Evolutionary conservation across 1,284 basidiomycete genomes (phyloP).

Genomic region (Irpex sp.): DNA sequence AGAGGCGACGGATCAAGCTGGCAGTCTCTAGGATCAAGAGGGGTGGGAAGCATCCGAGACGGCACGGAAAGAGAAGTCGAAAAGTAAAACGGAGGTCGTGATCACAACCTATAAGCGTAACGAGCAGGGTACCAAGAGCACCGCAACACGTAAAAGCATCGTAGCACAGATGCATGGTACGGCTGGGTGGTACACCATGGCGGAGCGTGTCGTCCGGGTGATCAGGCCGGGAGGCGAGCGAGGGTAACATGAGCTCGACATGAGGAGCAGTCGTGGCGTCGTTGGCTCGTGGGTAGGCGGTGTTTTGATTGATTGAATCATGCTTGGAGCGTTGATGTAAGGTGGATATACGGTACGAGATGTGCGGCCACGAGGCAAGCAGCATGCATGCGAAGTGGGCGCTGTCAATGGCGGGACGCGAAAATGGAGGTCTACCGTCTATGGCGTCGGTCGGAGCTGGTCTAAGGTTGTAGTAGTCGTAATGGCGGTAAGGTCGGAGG

Average conservation of each 20-base stretch:
- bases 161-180: background rate
- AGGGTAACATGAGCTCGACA: constrained; percentile 2
- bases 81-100: background rate
- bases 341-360: background rate
- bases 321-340: background rate
- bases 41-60: background rate
- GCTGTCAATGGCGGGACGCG: background rate
- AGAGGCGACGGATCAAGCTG: background rate
- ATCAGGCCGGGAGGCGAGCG: background rate
- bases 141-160: background rate
- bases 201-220: background rate
- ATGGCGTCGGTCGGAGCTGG: constrained; percentile 2
- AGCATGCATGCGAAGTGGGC: background rate
- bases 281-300: background rate
- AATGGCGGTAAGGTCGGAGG: background rate
- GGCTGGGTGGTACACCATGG: background rate
- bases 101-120: background rate
- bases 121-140: background rate
- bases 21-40: background rate
- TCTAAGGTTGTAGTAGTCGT: background rate
- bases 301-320: background rate
- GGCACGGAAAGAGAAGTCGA: background rate
- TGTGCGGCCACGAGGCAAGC: background rate
- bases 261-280: constrained; percentile 2
- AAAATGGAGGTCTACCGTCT: background rate